Evolutionary conservation across 768 basidiomycete species (phyloP).

Genomic region (Boletus reticulatus): DNA sequence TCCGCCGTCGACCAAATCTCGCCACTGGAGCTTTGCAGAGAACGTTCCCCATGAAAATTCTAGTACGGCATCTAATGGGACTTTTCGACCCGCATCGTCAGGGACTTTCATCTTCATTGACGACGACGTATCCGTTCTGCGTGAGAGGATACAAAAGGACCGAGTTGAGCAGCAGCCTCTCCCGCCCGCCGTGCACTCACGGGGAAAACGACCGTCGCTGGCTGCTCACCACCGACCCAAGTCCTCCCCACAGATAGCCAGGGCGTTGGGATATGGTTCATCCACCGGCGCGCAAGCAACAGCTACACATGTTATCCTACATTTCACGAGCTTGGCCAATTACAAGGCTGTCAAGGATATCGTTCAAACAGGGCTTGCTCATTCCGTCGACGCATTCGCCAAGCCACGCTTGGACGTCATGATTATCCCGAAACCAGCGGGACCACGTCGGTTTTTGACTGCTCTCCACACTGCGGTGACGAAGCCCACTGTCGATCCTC

Average conservation of each 20-base stretch:
- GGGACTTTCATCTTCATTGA: slow-evolving; percentile 87
- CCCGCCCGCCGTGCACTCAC: slow-evolving; percentile 40
- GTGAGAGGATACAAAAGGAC: slow-evolving; percentile 67
- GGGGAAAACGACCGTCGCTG: slow-evolving; percentile 64
- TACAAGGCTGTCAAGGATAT: slow-evolving; percentile 88
- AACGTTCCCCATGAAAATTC: slow-evolving; percentile 19
- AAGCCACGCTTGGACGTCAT: slow-evolving; percentile 80
- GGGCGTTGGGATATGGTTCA: slow-evolving; percentile 42
- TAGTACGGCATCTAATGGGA: slow-evolving; percentile 18
- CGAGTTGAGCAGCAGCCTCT: slow-evolving; percentile 48
- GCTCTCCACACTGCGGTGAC: slow-evolving; percentile 88
- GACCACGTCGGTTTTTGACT: slow-evolving; percentile 89
- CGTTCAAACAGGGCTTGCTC: slow-evolving; percentile 56
- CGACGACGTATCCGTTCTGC: slow-evolving; percentile 81
- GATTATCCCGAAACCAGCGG: slow-evolving; percentile 96
- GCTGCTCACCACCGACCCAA: slow-evolving; percentile 67
- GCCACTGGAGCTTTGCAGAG: slow-evolving; percentile 23
- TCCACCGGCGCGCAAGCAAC: slow-evolving; percentile 28
- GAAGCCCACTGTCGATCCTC: slow-evolving; percentile 85
- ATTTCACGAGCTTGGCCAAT: slow-evolving; percentile 89
- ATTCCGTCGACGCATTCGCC: slow-evolving; percentile 44
- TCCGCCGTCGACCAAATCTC: slow-evolving; percentile 16
- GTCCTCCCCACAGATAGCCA: slow-evolving; percentile 78
- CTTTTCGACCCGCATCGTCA: slow-evolving; percentile 24
- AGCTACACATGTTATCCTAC: slow-evolving; percentile 54